Evolutionary conservation across 2,329 filamentous ascomycete genomes (phyloP).

Genomic region (Fragosphaeria purpurea): DNA sequence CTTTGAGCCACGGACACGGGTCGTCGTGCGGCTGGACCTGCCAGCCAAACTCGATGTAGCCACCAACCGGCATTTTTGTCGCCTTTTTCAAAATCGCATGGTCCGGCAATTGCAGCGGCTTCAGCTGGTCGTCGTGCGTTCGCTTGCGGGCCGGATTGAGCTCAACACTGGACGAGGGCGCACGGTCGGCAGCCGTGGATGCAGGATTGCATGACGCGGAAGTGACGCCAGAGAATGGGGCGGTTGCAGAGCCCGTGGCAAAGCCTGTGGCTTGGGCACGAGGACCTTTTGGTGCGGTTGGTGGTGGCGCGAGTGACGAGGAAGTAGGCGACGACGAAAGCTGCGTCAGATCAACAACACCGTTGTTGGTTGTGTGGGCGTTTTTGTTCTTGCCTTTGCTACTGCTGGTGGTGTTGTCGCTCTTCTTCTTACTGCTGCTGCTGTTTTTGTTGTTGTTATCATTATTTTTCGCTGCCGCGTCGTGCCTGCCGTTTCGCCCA

Average conservation of each 20-base stretch:
- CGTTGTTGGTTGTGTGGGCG: neutral
- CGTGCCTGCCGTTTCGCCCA: neutral
- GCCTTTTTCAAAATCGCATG: constrained; percentile 42
- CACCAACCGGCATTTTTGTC: constrained; percentile 39
- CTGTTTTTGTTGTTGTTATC: constrained; percentile 3
- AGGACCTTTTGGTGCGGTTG: constrained; percentile 7
- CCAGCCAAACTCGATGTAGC: constrained; percentile 45
- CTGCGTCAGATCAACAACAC: no score
- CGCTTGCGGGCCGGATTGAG: constrained; percentile 53
- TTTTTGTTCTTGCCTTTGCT: neutral
- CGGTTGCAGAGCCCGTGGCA: neutral
- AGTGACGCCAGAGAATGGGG: no score
- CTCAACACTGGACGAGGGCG: neutral
- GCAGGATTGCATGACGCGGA: no score
- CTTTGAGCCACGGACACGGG: constrained; percentile 53
- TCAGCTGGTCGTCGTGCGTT: constrained; percentile 59
- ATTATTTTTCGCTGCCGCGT: neutral
- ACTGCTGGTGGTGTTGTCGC: constrained; percentile 1
- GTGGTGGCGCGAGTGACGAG: neutral
- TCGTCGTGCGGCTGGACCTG: constrained; percentile 29
- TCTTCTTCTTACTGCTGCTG: neutral
- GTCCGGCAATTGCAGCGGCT: constrained; percentile 32
- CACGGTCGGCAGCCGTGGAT: no score
- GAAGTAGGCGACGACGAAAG: neutral
- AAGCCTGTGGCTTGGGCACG: neutral